These are phyloP conservation scores for Candida boidinii DNA, from an alignment of 805 yeast species.

Conservation along the genomic window DNA sequence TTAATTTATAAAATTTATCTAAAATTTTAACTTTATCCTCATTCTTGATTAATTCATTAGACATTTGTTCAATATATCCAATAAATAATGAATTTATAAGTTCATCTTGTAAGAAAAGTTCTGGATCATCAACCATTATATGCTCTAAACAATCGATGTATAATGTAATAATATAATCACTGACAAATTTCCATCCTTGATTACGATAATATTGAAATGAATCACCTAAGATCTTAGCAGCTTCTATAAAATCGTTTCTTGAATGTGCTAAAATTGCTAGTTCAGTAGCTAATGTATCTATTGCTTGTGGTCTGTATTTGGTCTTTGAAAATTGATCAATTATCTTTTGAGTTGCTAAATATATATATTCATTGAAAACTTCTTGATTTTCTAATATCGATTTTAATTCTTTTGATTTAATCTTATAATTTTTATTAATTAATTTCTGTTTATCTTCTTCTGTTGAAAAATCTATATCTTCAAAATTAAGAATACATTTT, in stretches of 20 bases:
- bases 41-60: slow-evolving; percentile 11
- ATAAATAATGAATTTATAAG: slow-evolving; percentile 22
- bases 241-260: slow-evolving; percentile 44
- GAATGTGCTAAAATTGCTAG: slow-evolving; percentile 60
- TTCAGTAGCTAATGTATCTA: slow-evolving; percentile 70
- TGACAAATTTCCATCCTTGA: slow-evolving; percentile 70
- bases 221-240: slow-evolving; percentile 55
- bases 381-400: slow-evolving; percentile 23
- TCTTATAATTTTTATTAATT: slow-evolving; percentile 1
- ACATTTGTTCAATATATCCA: slow-evolving; percentile 32
- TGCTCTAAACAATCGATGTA: slow-evolving; percentile 55
- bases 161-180: slow-evolving; percentile 53
- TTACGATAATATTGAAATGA: slow-evolving; percentile 60
- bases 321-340: slow-evolving; percentile 44
- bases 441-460: slow-evolving; percentile 12
- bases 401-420: slow-evolving; percentile 11
- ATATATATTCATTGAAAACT: slow-evolving; percentile 32
- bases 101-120: neutral
- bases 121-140: neutral
- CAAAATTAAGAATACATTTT: slow-evolving; percentile 21
- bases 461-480: slow-evolving; percentile 1
- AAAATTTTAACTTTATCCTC: slow-evolving; percentile 6
- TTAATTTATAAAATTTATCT: slow-evolving; percentile 12
- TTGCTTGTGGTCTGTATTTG: slow-evolving; percentile 47
- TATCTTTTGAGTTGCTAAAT: slow-evolving; percentile 46